These are phyloP conservation scores for Penicillium sp. DNA, from an alignment of 2,329 filamentous ascomycete species.

Conservation along the genomic window DNA sequence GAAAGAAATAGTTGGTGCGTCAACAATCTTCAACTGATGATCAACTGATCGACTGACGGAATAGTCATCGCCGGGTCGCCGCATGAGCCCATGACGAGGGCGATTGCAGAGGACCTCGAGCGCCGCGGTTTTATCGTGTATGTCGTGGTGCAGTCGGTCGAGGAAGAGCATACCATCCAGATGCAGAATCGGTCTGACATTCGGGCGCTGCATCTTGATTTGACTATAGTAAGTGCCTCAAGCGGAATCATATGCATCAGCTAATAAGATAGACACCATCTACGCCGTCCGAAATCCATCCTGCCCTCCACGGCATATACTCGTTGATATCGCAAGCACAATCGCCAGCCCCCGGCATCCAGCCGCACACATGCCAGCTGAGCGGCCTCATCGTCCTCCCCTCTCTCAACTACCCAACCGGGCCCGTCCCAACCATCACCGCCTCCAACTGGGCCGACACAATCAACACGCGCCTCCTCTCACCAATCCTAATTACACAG, in stretches of 20 bases:
- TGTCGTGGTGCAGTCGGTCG: slow-evolving; percentile 56
- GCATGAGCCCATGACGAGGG: slow-evolving; percentile 75
- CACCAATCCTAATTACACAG: slow-evolving; percentile 84
- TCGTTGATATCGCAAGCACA: slow-evolving; percentile 70
- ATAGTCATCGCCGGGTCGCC: slow-evolving; percentile 87
- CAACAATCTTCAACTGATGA: background rate
- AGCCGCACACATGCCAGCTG: slow-evolving; percentile 70
- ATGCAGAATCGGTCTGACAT: slow-evolving; percentile 76
- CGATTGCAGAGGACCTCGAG: slow-evolving; percentile 81
- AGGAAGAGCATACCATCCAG: slow-evolving; percentile 35
- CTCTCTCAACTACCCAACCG: slow-evolving; percentile 70
- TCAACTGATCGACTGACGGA: slow-evolving; percentile 26
- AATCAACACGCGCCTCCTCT: slow-evolving; percentile 85
- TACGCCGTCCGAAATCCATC: slow-evolving; percentile 52
- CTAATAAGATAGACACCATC: slow-evolving; percentile 53
- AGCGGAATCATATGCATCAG: background rate
- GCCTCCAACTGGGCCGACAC: slow-evolving; percentile 82
- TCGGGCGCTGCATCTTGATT: slow-evolving; percentile 74
- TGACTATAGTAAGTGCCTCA: slow-evolving; percentile 48
- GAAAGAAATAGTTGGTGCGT: slow-evolving; percentile 68
- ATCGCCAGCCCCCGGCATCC: slow-evolving; percentile 69
- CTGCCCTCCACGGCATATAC: slow-evolving; percentile 69
- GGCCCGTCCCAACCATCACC: slow-evolving; percentile 79
- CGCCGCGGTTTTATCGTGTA: slow-evolving; percentile 90
- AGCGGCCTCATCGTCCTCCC: slow-evolving; percentile 81